Evolutionary conservation across 2,329 filamentous ascomycete species (phyloP), one percentile per base, ranked within the genome.

Genomic region (Colletotrichum chlorophyti): DNA sequence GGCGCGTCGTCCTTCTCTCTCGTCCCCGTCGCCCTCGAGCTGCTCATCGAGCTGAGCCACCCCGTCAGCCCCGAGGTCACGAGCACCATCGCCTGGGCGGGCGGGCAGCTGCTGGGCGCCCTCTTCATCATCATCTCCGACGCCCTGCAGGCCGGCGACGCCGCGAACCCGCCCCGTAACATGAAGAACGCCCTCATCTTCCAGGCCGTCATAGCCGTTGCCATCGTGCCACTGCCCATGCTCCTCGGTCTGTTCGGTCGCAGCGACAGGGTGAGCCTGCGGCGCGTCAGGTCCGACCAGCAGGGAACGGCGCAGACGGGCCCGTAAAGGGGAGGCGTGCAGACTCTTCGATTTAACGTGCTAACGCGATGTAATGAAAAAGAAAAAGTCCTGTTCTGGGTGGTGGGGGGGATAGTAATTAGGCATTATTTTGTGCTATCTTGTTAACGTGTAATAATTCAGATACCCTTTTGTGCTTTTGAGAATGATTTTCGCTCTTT

Each of bases 21-120:
- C 3, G 82, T 98, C 1, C 95, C 95, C 3, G 84, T 97, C 32
- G 90, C 87, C 6, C 83, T 98, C 46, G 95, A 99, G 74, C 93
- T 90, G 65, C 79, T 97, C 14, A 91, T 91, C 48, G 92, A 98
- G 72, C 83, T 97, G 58, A 93, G 90, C 5, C 91, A 95, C 68
- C 95, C 95, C 0, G 86, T 96, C 23, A 89, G 87, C 35, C 93
- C 95, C 0, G 94, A 96, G 74, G 84, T 97, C 40, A 91, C 91
- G 1, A 91, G 86, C 61, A 92, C 91, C 24, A 79, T 96, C 19
- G 91, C 89, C 67, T 98, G 95, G 95, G 84, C 85, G 1, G 89
- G 89, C 6, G 94, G 95, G 0, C 94, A 98, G 77, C 74, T 97
- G 7, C 75, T 96, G 1, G 95, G 95, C 11, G 93, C 86, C 2